Percentiles rank a stretch among this genome's conserved stretches.
Evolutionary conservation across 208 protist genomes (phyloP).

Genomic region (Wallacemonas sp.): DNA sequence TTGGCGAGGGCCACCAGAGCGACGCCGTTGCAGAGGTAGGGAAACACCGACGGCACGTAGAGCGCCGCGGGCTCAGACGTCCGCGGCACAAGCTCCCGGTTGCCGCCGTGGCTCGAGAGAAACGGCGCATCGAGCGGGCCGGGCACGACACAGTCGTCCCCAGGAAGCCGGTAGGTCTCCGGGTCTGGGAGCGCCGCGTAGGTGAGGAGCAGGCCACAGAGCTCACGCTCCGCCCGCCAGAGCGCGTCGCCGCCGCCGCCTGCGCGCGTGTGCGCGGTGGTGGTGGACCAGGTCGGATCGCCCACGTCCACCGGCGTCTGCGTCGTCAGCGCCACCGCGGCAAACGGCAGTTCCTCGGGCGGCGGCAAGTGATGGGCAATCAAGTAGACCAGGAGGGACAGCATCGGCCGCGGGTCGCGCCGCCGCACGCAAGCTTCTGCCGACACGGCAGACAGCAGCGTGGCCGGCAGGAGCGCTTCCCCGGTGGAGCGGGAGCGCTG

Average conservation of each 20-base stretch:
- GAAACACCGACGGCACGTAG: constrained; percentile 75
- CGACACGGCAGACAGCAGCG: not conserved
- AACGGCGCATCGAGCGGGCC: constrained; percentile 51
- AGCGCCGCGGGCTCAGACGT: constrained; percentile 33
- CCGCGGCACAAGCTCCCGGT: constrained; percentile 25
- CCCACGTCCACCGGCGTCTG: constrained; percentile 33
- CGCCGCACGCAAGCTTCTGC: not conserved
- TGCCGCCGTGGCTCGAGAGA: constrained; percentile 33
- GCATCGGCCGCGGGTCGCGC: constrained; percentile 26
- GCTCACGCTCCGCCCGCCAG: constrained; percentile 39
- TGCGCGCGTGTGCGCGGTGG: not conserved
- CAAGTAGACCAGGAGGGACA: constrained; percentile 49
- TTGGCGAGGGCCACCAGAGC: constrained; percentile 50
- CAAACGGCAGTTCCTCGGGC: constrained; percentile 36
- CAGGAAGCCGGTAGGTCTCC: constrained; percentile 47
- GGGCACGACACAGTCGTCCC: constrained; percentile 60
- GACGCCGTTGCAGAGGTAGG: constrained; percentile 77
- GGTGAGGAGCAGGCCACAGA: constrained; percentile 52
- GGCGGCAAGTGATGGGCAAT: constrained; percentile 49
- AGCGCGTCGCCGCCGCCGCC: constrained; percentile 20
- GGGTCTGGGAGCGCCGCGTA: constrained; percentile 58
- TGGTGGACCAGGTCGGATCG: not conserved
- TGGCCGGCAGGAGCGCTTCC: not conserved
- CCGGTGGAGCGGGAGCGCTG: not conserved
- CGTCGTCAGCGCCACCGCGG: constrained; percentile 36